phyloP scores from a whole-genome alignment of 2,329 filamentous ascomycete genomes.

The Fusarium longipes region DNA sequence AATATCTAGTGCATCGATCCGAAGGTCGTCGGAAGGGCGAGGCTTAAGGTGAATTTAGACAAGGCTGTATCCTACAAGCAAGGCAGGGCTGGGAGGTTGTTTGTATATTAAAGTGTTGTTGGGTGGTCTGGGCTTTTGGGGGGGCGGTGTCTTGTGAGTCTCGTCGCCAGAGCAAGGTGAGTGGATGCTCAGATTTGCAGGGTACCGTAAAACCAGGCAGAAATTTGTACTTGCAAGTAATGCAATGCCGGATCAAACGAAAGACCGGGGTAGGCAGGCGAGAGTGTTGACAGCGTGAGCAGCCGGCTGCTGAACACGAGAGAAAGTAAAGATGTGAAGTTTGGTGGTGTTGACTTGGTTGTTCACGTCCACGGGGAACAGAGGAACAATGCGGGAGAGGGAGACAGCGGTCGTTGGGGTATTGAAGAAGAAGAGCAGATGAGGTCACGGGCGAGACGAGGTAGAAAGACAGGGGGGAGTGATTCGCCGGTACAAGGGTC shows the following conservation, averaged over 20 bases:
- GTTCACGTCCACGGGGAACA: constrained; percentile 46
- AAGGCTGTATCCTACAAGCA: constrained; percentile 41
- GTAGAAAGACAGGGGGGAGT: constrained; percentile 31
- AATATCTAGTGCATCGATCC: constrained; percentile 44
- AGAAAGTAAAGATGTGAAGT: constrained; percentile 31
- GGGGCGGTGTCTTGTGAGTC: constrained; percentile 46
- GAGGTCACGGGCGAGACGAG: constrained; percentile 47
- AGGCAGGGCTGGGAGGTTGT: constrained; percentile 40
- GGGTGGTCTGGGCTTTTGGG: constrained; percentile 45
- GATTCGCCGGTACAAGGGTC: constrained; percentile 43
- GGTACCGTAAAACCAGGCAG: constrained; percentile 44
- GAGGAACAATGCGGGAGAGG: constrained; percentile 44
- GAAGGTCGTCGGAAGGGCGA: constrained; percentile 38
- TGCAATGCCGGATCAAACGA: constrained; percentile 41
- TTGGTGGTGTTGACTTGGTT: constrained; percentile 42
- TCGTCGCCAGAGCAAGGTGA: constrained; percentile 43
- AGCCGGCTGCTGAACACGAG: constrained; percentile 48
- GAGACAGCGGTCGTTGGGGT: constrained; percentile 39
- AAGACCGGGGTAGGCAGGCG: constrained; percentile 37
- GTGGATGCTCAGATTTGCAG: constrained; percentile 43
- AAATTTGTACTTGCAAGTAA: constrained; percentile 42
- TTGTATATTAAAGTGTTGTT: constrained; percentile 42
- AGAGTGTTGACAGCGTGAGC: constrained; percentile 43
- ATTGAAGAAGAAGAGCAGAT: constrained; percentile 45
- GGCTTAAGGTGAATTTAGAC: constrained; percentile 35